A percentile compares a stretch with the other conserved stretches of the same genome.
phyloP scores from a whole-genome alignment of 306 rosid species.

The Prunus mongolica region DNA sequence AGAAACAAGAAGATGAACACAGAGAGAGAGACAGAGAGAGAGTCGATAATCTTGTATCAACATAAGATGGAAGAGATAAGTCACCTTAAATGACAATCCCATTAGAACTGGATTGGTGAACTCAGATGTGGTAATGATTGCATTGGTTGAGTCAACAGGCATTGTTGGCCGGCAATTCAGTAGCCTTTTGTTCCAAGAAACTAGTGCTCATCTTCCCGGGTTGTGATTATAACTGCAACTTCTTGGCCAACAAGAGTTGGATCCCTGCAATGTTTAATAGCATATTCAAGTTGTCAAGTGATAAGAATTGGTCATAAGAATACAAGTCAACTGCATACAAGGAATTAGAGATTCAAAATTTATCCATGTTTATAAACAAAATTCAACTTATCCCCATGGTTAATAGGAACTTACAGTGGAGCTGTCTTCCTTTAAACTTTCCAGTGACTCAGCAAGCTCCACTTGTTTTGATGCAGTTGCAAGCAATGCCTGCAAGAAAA shows the following conservation, averaged over 20 bases:
- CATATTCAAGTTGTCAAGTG: conserved; percentile 2
- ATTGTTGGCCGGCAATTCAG: conserved; percentile 24
- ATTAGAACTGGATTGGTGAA: conserved; percentile 15
- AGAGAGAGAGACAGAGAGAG: neutral
- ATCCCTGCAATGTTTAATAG: conserved; percentile 45
- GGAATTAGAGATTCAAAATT: neutral
- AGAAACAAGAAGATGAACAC: neutral
- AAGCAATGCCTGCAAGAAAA: conserved; percentile 58
- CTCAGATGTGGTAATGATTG: conserved; percentile 25
- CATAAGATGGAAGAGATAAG: neutral
- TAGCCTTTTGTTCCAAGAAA: conserved; percentile 16
- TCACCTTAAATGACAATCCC: conserved; percentile 41
- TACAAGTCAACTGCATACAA: neutral
- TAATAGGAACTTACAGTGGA: conserved; percentile 50
- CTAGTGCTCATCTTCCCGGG: conserved; percentile 42
- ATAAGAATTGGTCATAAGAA: neutral
- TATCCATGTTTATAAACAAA: neutral
- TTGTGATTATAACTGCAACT: conserved; percentile 29
- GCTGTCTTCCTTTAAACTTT: conserved; percentile 52
- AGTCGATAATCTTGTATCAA: neutral
- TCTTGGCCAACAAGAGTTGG: conserved; percentile 80
- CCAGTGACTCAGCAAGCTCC: conserved; percentile 90
- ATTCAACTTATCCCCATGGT: neutral
- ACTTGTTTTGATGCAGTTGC: conserved; percentile 90
- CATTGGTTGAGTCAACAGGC: conserved; percentile 27